A percentile compares a stretch with the other conserved stretches of the same genome.
phyloP scores from a whole-genome alignment of 225 moss, liverwort and hornwort species.

The Physcomitrium patens region DNA sequence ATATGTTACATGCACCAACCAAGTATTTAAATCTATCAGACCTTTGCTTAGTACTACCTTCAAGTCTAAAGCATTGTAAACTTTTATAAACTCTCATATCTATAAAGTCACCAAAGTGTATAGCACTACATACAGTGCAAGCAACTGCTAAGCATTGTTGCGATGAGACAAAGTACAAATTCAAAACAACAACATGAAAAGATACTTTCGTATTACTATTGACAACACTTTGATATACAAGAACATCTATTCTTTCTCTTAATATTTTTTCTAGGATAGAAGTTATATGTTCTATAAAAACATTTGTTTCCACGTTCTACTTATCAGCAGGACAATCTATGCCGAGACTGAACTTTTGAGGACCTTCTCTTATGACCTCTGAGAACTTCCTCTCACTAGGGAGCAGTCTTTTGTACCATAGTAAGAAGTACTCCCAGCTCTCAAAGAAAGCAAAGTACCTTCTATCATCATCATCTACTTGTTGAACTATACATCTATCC shows the following conservation, averaged over 20 bases:
- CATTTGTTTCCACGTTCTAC: no score
- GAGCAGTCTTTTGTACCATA: not conserved
- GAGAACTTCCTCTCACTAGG: no score
- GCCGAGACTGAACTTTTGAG: no score
- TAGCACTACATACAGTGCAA: not conserved
- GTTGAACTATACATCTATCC: conserved; percentile 11
- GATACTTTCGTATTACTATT: no score
- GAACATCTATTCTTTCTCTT: no score
- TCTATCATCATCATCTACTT: conserved; percentile 3
- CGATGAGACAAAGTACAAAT: not conserved
- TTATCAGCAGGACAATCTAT: no score
- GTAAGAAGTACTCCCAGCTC: not conserved
- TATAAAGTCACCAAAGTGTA: conserved; percentile 3
- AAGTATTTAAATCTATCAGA: not conserved
- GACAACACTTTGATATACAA: no score
- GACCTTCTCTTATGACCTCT: no score
- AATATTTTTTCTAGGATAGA: conserved; percentile 7
- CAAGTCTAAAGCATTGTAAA: no score
- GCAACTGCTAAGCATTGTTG: not conserved
- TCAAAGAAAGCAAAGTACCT: conserved; percentile 1
- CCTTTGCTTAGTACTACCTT: not conserved
- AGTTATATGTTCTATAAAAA: no score
- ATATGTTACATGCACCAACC: not conserved
- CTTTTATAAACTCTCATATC: no score
- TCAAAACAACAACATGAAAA: no score